These are phyloP conservation scores for Wickerhamiella infanticola DNA, from an alignment of 1,139 yeast species.

Conservation along the genomic window DNA sequence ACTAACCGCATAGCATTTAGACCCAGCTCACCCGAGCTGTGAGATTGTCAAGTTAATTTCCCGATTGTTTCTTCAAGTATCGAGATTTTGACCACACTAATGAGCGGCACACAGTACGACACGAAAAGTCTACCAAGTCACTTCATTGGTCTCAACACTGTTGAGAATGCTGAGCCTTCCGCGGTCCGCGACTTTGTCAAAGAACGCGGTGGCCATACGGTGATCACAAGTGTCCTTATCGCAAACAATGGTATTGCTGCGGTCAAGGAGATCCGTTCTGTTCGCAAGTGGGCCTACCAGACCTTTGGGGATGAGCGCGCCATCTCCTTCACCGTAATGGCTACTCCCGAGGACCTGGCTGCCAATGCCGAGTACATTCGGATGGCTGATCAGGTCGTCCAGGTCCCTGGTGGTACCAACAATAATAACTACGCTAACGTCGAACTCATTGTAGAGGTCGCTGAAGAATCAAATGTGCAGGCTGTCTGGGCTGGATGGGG, in stretches of 20 bases:
- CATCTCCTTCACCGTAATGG: slow-evolving; percentile 92
- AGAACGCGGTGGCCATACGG: slow-evolving; percentile 87
- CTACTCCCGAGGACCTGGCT: slow-evolving; percentile 93
- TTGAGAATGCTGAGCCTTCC: slow-evolving; percentile 55
- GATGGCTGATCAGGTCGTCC: slow-evolving; percentile 97
- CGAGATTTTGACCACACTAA: neutral
- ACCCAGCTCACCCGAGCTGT: neutral
- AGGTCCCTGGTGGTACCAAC: slow-evolving; percentile 98
- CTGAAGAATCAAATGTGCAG: slow-evolving; percentile 90
- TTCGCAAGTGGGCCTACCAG: slow-evolving; percentile 97
- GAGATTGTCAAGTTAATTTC: neutral
- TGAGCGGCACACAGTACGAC: slow-evolving; percentile 15
- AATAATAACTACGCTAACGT: slow-evolving; percentile 97
- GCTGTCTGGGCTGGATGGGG: slow-evolving; percentile 99
- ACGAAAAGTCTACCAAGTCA: slow-evolving; percentile 40
- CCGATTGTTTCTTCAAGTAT: neutral
- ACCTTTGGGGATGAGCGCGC: slow-evolving; percentile 92
- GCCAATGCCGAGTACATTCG: slow-evolving; percentile 96
- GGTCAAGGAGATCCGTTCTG: slow-evolving; percentile 91
- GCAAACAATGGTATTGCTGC: slow-evolving; percentile 99
- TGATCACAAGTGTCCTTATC: slow-evolving; percentile 64
- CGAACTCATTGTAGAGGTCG: slow-evolving; percentile 88
- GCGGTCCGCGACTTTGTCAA: slow-evolving; percentile 76
- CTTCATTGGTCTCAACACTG: slow-evolving; percentile 67
- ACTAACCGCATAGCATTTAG: neutral